Conservation (phyloP, 495 filamentous ascomycete genomes). For the Penicillium tannophilum region DNA sequence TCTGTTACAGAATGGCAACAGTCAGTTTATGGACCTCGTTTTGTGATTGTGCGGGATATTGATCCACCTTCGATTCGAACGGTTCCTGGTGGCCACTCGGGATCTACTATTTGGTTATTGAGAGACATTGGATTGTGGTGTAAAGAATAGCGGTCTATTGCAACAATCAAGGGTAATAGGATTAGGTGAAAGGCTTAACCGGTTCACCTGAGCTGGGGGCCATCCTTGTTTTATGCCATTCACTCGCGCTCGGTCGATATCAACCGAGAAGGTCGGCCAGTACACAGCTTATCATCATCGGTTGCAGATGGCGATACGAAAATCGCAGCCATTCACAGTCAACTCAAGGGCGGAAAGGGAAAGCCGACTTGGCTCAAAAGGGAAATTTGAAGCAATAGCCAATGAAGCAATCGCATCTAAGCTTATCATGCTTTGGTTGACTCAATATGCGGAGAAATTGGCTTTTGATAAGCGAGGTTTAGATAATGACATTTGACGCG, state of each 20-base stretch:
- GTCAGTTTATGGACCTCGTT: neutral
- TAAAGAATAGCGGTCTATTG: neutral
- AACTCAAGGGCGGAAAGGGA: neutral
- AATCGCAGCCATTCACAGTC: conserved; percentile 20
- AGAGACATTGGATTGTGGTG: conserved; percentile 8
- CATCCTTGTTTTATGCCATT: neutral
- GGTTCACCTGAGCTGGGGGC: neutral
- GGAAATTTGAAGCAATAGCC: conserved; percentile 29
- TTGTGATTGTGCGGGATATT: neutral
- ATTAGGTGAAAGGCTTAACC: neutral
- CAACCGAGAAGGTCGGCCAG: neutral
- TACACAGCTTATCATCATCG: conserved; percentile 17
- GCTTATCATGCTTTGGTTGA: conserved; percentile 14
- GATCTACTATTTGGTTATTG: conserved; percentile 10
- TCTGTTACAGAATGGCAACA: conserved; percentile 6
- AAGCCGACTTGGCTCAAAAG: conserved; percentile 14
- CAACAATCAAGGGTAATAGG: neutral
- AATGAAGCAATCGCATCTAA: conserved; percentile 9
- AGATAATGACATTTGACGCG: conserved; percentile 12
- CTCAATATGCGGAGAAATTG: conserved; percentile 10
- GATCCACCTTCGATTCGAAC: conserved; percentile 21
- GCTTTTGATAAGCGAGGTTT: conserved; percentile 5
- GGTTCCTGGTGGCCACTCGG: conserved; percentile 27
- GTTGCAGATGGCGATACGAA: neutral
- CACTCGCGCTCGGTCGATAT: neutral